Conservation (phyloP, 192 early-diverging fungal genomes). For the Entophlyctis luteolus region DNA sequence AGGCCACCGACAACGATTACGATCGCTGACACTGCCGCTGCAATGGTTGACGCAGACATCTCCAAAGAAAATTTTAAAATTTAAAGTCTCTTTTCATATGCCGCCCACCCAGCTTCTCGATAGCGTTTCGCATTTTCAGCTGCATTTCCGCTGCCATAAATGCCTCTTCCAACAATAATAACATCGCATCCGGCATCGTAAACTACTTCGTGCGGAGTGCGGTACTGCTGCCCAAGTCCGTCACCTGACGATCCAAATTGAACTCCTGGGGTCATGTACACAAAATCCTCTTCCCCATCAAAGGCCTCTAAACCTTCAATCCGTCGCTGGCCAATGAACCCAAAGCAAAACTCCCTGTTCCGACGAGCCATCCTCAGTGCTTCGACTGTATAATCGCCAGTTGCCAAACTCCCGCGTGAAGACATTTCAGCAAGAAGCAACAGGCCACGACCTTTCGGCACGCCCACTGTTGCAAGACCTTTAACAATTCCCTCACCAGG, state of each 20-base stretch:
- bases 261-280: slow-evolving; percentile 95
- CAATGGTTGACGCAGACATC: too few relatives aligned
- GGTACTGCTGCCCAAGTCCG: slow-evolving; percentile 91
- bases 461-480: slow-evolving; percentile 84
- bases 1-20: neutral
- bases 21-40: too few relatives aligned
- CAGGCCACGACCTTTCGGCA: slow-evolving; percentile 69
- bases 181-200: slow-evolving; percentile 83
- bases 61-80: too few relatives aligned
- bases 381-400: slow-evolving; percentile 76
- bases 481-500: slow-evolving; percentile 94
- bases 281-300: slow-evolving; percentile 68
- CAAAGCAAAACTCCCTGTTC: slow-evolving; percentile 88
- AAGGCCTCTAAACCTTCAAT: slow-evolving; percentile 42
- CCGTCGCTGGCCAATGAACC: slow-evolving; percentile 81
- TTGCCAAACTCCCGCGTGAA: slow-evolving; percentile 79
- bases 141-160: slow-evolving; percentile 64
- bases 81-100: too few relatives aligned
- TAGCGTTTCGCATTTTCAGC: slow-evolving; percentile 84
- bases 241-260: slow-evolving; percentile 78
- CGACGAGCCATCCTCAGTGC: slow-evolving; percentile 81
- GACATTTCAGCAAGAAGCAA: slow-evolving; percentile 98
- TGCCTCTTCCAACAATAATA: slow-evolving; percentile 97
- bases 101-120: slow-evolving; percentile 91
- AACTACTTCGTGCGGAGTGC: slow-evolving; percentile 84